These are phyloP conservation scores for Kodamaea ohmeri DNA, from an alignment of 1,139 yeast species.

Conservation along the genomic window DNA sequence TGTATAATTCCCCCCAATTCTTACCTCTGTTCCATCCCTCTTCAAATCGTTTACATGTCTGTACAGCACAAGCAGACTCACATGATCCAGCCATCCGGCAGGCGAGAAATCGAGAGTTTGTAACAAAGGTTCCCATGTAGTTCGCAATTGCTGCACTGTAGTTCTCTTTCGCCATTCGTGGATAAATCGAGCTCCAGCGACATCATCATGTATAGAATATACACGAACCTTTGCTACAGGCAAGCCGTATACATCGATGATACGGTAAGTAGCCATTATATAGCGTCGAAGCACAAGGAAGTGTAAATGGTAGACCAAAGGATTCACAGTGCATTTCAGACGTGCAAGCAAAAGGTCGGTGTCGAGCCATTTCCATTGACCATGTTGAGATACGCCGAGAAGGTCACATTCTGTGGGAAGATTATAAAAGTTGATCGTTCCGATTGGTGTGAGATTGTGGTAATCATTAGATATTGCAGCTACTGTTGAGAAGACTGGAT, in stretches of 20 bases:
- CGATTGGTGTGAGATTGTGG: conserved; percentile 41
- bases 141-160: conserved; percentile 27
- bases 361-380: conserved; percentile 56
- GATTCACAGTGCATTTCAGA: conserved; percentile 14
- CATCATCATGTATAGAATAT: conserved; percentile 49
- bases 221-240: conserved; percentile 40
- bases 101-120: conserved; percentile 38
- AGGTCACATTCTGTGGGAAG: conserved; percentile 29
- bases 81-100: conserved; percentile 16
- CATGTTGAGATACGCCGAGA: conserved; percentile 3
- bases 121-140: conserved; percentile 32
- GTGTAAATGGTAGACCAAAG: conserved; percentile 32
- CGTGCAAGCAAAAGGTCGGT: conserved; percentile 22
- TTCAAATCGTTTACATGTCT: no score
- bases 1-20: no score
- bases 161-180: conserved; percentile 27
- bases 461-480: conserved; percentile 40
- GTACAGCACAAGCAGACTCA: conserved; percentile 1
- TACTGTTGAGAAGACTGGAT: neutral
- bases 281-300: conserved; percentile 40
- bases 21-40: no score
- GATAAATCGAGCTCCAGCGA: conserved; percentile 33
- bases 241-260: conserved; percentile 4
- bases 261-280: conserved; percentile 45
- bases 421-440: conserved; percentile 42